Percentiles rank a stretch among this genome's conserved stretches.
Evolutionary conservation across 176 grass and related monocot species (phyloP).

Genomic region (Triticum dicoccoides): DNA sequence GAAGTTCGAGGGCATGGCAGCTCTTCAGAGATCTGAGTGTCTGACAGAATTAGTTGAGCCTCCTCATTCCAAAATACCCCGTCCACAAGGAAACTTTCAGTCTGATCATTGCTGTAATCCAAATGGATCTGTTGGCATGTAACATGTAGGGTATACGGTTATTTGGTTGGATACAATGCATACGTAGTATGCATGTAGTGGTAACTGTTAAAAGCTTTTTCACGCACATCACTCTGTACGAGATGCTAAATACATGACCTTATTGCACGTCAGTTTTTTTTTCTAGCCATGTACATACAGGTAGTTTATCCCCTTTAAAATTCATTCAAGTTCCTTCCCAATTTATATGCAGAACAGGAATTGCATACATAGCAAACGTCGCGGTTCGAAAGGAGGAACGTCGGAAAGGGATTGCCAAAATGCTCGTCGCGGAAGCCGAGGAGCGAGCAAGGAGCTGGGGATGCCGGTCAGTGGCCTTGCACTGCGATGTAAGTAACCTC

Average conservation of each 20-base stretch:
- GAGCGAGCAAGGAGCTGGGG: slow-evolving; percentile 67
- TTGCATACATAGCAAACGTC: slow-evolving; percentile 90
- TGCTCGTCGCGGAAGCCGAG: slow-evolving; percentile 70
- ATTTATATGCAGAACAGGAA: slow-evolving; percentile 60
- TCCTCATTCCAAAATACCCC: neutral
- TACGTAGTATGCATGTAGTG: neutral
- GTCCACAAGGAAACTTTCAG: neutral
- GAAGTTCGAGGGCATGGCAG: neutral
- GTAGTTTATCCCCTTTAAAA: neutral
- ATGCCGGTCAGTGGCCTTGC: slow-evolving; percentile 74
- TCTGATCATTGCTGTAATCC: neutral
- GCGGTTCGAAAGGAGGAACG: slow-evolving; percentile 65
- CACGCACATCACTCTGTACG: neutral
- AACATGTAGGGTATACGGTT: neutral
- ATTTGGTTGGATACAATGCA: neutral
- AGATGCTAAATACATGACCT: neutral
- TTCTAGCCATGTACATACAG: neutral
- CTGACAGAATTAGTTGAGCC: neutral
- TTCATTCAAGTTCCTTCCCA: neutral
- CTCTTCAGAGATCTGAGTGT: neutral
- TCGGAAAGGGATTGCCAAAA: slow-evolving; percentile 79
- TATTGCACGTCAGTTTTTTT: neutral
- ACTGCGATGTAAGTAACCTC: slow-evolving; percentile 75
- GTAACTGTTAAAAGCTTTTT: neutral
- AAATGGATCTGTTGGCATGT: neutral